A percentile compares a stretch with the other conserved stretches of the same genome.
phyloP scores from a whole-genome alignment of 2,329 filamentous ascomycete genomes.

The Aspergillus bombycis region DNA sequence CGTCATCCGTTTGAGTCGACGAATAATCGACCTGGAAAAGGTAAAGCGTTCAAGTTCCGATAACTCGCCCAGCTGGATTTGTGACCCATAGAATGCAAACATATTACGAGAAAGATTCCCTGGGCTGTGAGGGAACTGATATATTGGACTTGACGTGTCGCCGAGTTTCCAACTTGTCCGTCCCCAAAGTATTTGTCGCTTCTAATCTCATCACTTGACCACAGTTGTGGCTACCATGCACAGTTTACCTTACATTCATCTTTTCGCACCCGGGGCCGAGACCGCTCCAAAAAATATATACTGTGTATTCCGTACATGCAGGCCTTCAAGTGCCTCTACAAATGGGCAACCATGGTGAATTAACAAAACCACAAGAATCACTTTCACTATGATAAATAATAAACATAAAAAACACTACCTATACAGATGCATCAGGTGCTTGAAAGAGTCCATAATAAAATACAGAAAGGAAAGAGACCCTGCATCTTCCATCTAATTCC shows the following conservation, averaged over 20 bases:
- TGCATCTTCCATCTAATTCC: not conserved
- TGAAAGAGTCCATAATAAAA: not conserved
- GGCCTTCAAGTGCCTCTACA: too few species aligned
- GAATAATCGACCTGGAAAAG: not conserved
- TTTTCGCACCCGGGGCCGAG: not conserved
- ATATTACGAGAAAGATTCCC: not conserved
- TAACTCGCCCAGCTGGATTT: not conserved
- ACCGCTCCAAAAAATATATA: not conserved
- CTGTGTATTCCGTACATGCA: too few species aligned
- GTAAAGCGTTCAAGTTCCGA: not conserved
- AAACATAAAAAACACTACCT: not conserved
- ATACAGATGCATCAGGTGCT: slow-evolving; percentile 3
- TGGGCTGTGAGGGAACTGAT: not conserved
- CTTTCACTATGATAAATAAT: not conserved
- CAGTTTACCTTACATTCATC: not conserved
- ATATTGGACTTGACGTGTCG: too few species aligned
- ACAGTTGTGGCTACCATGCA: too few species aligned
- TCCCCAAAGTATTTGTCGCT: not conserved
- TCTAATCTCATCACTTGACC: not conserved
- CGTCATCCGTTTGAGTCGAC: not conserved
- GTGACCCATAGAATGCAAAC: not conserved
- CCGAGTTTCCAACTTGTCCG: too few species aligned
- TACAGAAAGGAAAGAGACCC: not conserved
- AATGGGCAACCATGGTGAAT: too few species aligned
- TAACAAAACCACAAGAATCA: not conserved